Evolutionary conservation across 2,329 filamentous ascomycete species (phyloP).

Genomic region (Beauveria australis): DNA sequence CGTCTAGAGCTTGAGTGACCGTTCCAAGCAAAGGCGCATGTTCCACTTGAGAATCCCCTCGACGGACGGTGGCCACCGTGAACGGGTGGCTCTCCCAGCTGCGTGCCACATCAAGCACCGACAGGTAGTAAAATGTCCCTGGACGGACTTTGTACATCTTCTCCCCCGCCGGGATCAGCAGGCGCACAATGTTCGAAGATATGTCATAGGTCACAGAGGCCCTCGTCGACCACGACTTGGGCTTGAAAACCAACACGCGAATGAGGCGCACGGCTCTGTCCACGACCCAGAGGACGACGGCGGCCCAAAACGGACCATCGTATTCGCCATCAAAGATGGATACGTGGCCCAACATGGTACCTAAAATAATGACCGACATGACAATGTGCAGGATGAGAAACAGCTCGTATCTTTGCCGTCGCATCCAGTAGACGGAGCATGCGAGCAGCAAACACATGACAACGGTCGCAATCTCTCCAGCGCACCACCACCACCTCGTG

Average conservation of each 20-base stretch:
- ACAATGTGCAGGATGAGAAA: constrained; percentile 44
- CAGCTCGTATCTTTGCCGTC: constrained; percentile 43
- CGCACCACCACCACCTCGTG: constrained; percentile 40
- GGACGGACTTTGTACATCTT: constrained; percentile 27
- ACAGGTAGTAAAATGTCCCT: constrained; percentile 39
- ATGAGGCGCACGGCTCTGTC: constrained; percentile 39
- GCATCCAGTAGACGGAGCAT: constrained; percentile 43
- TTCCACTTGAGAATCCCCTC: constrained; percentile 21
- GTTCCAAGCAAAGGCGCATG: constrained; percentile 24
- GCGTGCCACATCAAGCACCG: constrained; percentile 29
- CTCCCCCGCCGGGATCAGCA: constrained; percentile 28
- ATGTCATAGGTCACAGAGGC: constrained; percentile 28
- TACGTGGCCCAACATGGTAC: constrained; percentile 44
- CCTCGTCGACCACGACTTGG: constrained; percentile 27
- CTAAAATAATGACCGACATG: constrained; percentile 40
- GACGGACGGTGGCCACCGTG: constrained; percentile 30
- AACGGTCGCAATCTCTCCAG: constrained; percentile 37
- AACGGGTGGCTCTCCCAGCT: constrained; percentile 45
- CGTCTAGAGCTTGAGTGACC: not conserved
- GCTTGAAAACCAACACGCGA: constrained; percentile 34
- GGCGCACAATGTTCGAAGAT: constrained; percentile 32
- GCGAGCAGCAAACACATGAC: constrained; percentile 36
- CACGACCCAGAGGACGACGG: constrained; percentile 38
- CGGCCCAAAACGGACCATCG: constrained; percentile 41
- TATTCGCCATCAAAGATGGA: constrained; percentile 44